Evolutionary conservation across 2,329 filamentous ascomycete genomes (phyloP), one percentile per base, ranked within the genome.

Genomic region (Rutstroemia sp.): DNA sequence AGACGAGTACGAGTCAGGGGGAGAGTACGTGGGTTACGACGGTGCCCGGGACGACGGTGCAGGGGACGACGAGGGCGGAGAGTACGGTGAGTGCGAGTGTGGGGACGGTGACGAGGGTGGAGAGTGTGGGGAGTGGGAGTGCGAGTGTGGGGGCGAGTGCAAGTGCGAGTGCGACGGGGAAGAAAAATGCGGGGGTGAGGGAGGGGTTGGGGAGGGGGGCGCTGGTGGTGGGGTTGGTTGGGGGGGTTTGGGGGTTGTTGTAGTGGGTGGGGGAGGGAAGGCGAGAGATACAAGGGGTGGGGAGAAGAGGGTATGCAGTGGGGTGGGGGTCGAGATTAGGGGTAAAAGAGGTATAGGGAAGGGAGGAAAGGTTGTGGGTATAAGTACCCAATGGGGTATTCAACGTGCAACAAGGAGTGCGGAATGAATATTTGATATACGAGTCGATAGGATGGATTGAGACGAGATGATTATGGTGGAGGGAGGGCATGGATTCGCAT

Each of bases 11-110:
- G 18, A 25, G 41, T 1, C 5, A 7, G 5, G 23, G 23, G 23
- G 23, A 23, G 3, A 34, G 27, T 12, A 42, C 8, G 19, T 30
- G 38, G 18, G 44, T 4, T 23, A 71, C 69, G 0, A 65, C 59
- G 5, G 16, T 63, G 1, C 12, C 27, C 5, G 58, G 57, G 4
- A 59, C 49, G 27, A 64, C 61, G 18, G 45, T 54, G 8, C 16
- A 34, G 10, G 49, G n/a, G 18, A 49, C 19, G 37, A 56, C 54
- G 4, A 27, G 41, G 30, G 19, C 16, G 16, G 60, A 27, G 5
- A 59, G 27, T 7, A 61, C 59, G 25, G 16, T 57, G 18, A 23
- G 44, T 46, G 54, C 19, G 19, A 41, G 21, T 4, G 52, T 52
- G 42, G 50, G 42, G 6, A 58, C 55, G 14, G 30, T 61, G 9